Evolutionary conservation across 257 asterid species (phyloP).

Genomic region (Lithospermum erythrorhizon): DNA sequence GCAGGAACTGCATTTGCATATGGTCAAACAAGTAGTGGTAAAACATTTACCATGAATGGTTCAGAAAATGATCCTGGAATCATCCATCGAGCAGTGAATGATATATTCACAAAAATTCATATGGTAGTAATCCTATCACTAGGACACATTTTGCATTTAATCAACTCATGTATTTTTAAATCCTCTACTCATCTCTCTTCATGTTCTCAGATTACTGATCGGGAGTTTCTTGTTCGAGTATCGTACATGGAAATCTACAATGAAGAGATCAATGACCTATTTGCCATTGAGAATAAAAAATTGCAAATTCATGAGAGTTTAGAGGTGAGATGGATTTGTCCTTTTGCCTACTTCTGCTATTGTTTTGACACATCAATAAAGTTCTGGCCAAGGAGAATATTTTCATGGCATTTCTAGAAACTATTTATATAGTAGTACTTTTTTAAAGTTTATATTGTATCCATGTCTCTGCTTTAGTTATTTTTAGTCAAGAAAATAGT

Average conservation of each 20-base stretch:
- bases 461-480: no score
- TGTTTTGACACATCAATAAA: not conserved
- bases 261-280: constrained; percentile 90
- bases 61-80: constrained; percentile 86
- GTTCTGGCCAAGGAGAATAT: no score
- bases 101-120: constrained; percentile 56
- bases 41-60: constrained; percentile 96
- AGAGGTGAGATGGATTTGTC: constrained; percentile 44
- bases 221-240: constrained; percentile 90
- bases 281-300: constrained; percentile 80
- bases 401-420: no score
- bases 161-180: constrained; percentile 4
- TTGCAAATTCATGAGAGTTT: constrained; percentile 96
- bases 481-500: no score
- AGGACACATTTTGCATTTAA: not conserved
- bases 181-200: constrained; percentile 7
- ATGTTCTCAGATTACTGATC: constrained; percentile 43
- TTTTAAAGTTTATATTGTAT: no score
- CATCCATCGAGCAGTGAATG: constrained; percentile 71
- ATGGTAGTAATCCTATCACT: constrained; percentile 31
- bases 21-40: constrained; percentile 99
- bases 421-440: no score
- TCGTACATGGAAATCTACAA: constrained; percentile 98
- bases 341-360: not conserved
- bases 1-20: constrained; percentile 98